Base-by-base conservation (phyloP, 805 yeast species). In the Candida sonorensis region DNA sequence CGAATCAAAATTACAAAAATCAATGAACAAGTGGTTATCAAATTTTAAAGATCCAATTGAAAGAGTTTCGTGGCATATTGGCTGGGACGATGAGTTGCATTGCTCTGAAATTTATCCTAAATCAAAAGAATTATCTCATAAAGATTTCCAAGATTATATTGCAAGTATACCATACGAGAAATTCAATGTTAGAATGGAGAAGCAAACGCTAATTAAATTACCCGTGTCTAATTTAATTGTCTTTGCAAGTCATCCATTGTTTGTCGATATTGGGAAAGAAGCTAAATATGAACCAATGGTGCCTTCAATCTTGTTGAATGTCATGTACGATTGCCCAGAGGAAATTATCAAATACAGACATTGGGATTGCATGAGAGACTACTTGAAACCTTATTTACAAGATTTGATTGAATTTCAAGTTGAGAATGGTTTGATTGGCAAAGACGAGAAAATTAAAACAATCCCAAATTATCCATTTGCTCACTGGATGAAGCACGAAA, bases 11-110 rank as follows among this genome's bases (percentile, higher is more conserved):
- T 52, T 69, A 44, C 57, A 66, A 43, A 57, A 41, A 31, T 66
- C 72, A 5, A 69, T 69, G 75, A 69, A 66, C 34, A 58, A 67
- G 44, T 69, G 74, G 74, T 67, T 69, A 48, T 57, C 42, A 13
- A 60, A 58, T 29, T 59, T 63, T n/a, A 45, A 41, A 21, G 60
- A 58, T 11, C 69, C 72, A 0, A 73, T 66, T 19, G 75, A 69
- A 44, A 48, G 75, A 34, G 66, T 68, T 5, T 57, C 70, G 14
- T 68, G 73, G 72, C 69, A 69, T 43, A 57, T 68, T 32, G 59
- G 67, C 1, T 69, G 74, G 74, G 75, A 69, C 45, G 63, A 63
- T 36, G 45, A 53, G 58, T 31, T 51, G 12, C 32, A 42, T n/a
- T 48, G 48, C 23, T 50, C 45, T 34, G 55, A 51, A 10, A 19